These are phyloP conservation scores for Exophiala sideris DNA, from an alignment of 2,329 filamentous ascomycete genomes.

Conservation along the genomic window DNA sequence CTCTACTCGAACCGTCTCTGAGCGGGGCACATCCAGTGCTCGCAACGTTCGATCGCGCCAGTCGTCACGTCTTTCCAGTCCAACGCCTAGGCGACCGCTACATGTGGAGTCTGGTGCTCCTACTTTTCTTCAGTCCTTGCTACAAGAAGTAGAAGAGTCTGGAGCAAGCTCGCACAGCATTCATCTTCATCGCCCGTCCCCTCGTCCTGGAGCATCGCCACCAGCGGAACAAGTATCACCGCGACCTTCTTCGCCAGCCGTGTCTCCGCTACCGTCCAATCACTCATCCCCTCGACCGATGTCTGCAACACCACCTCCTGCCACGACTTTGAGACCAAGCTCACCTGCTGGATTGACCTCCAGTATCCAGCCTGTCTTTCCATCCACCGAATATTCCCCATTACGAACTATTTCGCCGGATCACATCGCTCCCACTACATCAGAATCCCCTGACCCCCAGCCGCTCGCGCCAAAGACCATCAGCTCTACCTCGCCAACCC, in stretches of 20 bases:
- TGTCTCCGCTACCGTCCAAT: slow-evolving; percentile 41
- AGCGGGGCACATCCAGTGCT: slow-evolving; percentile 5
- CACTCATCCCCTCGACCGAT: slow-evolving; percentile 39
- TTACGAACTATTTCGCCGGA: slow-evolving; percentile 49
- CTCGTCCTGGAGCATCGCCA: slow-evolving; percentile 31
- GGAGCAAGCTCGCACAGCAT: slow-evolving; percentile 39
- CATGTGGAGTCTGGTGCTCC: slow-evolving; percentile 52
- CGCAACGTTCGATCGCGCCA: slow-evolving; percentile 20
- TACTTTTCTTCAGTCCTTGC: slow-evolving; percentile 78
- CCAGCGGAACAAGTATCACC: slow-evolving; percentile 37
- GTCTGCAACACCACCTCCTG: slow-evolving; percentile 40
- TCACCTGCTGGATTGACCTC: slow-evolving; percentile 69
- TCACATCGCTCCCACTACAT: too few species aligned
- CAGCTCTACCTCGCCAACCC: slow-evolving; percentile 9
- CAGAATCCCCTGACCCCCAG: slow-evolving; percentile 15
- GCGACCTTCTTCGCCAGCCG: slow-evolving; percentile 41
- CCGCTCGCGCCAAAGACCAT: slow-evolving; percentile 5
- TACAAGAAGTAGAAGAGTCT: slow-evolving; percentile 77
- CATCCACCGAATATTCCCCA: slow-evolving; percentile 71
- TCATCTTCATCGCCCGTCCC: slow-evolving; percentile 23
- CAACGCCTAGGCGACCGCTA: slow-evolving; percentile 14
- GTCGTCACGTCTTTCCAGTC: slow-evolving; percentile 31
- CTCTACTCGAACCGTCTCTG: slow-evolving; percentile 13
- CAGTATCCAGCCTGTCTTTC: slow-evolving; percentile 69
- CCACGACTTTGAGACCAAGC: slow-evolving; percentile 50